phyloP scores from a whole-genome alignment of 345 rosid species.

The Rhodomyrtus tomentosa region DNA sequence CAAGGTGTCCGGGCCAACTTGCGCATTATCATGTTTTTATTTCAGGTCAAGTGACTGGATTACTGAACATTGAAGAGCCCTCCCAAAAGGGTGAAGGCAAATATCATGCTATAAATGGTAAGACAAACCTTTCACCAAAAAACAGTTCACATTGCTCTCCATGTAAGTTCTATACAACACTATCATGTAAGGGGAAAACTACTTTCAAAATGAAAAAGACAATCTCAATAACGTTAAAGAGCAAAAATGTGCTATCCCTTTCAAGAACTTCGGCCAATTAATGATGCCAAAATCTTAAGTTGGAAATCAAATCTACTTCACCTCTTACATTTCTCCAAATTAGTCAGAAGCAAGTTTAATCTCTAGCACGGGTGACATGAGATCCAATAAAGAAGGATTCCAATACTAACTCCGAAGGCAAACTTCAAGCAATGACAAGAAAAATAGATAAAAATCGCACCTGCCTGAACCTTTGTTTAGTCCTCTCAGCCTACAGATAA shows the following conservation, averaged over 20 bases:
- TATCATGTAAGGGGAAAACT: background rate
- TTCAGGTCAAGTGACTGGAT: background rate
- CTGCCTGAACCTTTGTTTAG: conserved; percentile 61
- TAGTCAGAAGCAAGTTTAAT: background rate
- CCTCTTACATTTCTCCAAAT: background rate
- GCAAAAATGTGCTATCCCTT: background rate
- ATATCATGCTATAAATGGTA: background rate
- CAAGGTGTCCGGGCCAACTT: too few relatives aligned
- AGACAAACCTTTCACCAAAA: background rate
- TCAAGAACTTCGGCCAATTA: background rate
- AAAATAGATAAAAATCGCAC: conserved; percentile 11
- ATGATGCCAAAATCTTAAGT: background rate
- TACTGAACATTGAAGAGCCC: background rate
- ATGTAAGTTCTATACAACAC: background rate
- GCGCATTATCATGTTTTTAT: background rate
- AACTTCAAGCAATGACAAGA: background rate
- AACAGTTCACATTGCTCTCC: background rate
- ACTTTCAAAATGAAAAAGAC: background rate
- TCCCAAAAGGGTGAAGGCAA: background rate
- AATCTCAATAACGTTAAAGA: background rate
- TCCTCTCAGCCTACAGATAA: conserved; percentile 48
- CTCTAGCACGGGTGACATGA: background rate
- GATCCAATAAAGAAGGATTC: background rate
- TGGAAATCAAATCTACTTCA: background rate
- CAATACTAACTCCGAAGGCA: background rate